Evolutionary conservation across 2,329 filamentous ascomycete genomes (phyloP), one percentile per base, ranked within the genome.

Genomic region (Fusarium sp.): DNA sequence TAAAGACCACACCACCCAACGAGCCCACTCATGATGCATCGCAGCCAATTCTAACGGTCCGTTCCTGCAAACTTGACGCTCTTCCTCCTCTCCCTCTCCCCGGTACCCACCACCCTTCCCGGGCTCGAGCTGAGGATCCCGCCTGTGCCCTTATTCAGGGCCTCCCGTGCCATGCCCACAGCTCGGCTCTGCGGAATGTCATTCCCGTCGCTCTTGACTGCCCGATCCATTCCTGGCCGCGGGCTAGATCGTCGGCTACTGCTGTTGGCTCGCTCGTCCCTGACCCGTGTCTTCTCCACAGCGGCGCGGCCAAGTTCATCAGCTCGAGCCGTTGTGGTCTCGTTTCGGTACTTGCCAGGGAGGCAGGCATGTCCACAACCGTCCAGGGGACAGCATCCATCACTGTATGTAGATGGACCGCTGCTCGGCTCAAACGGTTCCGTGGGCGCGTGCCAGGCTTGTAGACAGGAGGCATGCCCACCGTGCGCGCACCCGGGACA

Each of bases 291-390:
- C 66, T 73, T 85, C 63, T 89, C 87, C 4, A 85, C 82, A 1
- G 86, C 84, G 1, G 82, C 85, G 4, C 88, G 85, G 13, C 84
- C 85, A 3, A 91, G 80, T 65, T 91, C 89, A n/a, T 90, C 89
- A 35, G 84, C 85, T 5, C 85, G 82, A 4, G 83, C 83, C 0
- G 84, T 85, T 29, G 79, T 82, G 1, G 79, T 84, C 74, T 90
- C 88, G 8, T 86, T 83, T 6, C 88, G 85, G 82, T 89, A 91
- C 39, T 83, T 83, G 0, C 89, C 89, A 0, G 90, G 89, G 0
- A 92, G 84, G 70, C 91, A 92, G 31, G 89, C 88, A 75, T 92
- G 91, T 4, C 90, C 88, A 77, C 91, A 92, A 0, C 91, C 90
- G 71, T 92, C 90, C n/a, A 91, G 81, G 2, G 91, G 90, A 72